Evolutionary conservation across 2,329 filamentous ascomycete species (phyloP), one percentile per base, ranked within the genome.

Genomic region (Fusarium globosum): DNA sequence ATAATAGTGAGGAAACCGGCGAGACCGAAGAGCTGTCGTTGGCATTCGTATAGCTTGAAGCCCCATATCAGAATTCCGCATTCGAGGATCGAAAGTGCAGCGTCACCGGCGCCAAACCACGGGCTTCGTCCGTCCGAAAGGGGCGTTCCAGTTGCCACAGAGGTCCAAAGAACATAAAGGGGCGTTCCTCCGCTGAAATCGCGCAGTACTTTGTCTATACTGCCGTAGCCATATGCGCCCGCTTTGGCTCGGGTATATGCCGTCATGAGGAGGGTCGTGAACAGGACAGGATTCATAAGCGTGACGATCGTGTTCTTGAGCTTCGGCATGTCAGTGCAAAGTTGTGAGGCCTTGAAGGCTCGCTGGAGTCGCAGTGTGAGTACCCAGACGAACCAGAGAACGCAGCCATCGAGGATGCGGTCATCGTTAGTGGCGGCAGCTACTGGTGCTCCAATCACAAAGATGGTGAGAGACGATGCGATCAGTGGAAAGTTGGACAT

Each of bases 21-120:
- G 2, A 80, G 72, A 28, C 85, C 87, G 51, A 85, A 81, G 4
- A 88, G 80, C 56, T 86, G 85, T 6, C 73, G 69, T 8, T 86
- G 85, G 77, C 85, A 87, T 69, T 87, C 86, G 72, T 85, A 87
- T 7, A 88, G 80, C 77, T 88, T 88, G 71, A 88, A 84, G 1
- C 87, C 87, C 87, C 87, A 88, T 7, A 84, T 81, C 6, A 88
- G 81, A 30, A 88, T 86, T 16, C 86, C 87, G 7, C 85, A 83
- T 73, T 88, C 85, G 7, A 88, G 85, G 7, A 88, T 76, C 0
- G 86, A 85, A 3, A 85, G 80, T 0, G 87, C 86, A 7, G 84
- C 77, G 67, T 88, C 86, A 14, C 87, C 87, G 0, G 86, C 86
- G 6, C 85, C 86, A 58, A 85, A 83, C 79, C 81, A 82, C 4